phyloP scores from a whole-genome alignment of 371 early-diverging fungal species.

The Mucor indicus region DNA sequence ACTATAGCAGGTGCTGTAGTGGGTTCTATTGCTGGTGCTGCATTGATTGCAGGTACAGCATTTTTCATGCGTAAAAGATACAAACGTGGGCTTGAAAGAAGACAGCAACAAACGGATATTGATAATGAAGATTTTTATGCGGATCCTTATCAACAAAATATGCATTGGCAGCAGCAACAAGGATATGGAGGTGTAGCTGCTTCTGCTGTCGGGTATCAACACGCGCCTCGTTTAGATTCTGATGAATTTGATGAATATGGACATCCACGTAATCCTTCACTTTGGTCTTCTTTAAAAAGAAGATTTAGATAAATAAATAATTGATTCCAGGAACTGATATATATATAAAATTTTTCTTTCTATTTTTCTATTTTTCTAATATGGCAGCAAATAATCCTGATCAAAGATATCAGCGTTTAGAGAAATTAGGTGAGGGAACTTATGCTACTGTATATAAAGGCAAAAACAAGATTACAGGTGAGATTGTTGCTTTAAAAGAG shows the following conservation, averaged over 20 bases:
- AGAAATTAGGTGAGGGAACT: conserved; percentile 98
- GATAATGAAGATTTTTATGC: conserved; percentile 20
- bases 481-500: conserved; percentile 97
- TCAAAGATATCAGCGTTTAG: conserved; percentile 73
- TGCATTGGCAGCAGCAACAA: background rate
- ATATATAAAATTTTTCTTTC: too few species aligned
- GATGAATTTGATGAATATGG: conserved; percentile 21
- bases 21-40: conserved; percentile 4
- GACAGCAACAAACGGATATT: conserved; percentile 5
- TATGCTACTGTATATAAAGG: conserved; percentile 99
- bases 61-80: background rate
- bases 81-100: background rate
- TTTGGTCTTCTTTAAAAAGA: conserved; percentile 5
- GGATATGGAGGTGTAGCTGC: background rate
- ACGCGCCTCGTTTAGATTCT: background rate
- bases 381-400: conserved; percentile 30
- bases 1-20: conserved; percentile 11
- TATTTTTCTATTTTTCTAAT: too few species aligned
- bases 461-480: conserved; percentile 79
- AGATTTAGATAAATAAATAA: conserved; percentile 18
- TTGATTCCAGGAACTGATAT: too few species aligned
- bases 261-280: background rate
- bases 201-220: background rate
- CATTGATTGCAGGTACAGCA: background rate
- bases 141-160: conserved; percentile 7